These are phyloP conservation scores for Rhododendron henanense DNA, from an alignment of 148 eudicot species.

Conservation along the genomic window DNA sequence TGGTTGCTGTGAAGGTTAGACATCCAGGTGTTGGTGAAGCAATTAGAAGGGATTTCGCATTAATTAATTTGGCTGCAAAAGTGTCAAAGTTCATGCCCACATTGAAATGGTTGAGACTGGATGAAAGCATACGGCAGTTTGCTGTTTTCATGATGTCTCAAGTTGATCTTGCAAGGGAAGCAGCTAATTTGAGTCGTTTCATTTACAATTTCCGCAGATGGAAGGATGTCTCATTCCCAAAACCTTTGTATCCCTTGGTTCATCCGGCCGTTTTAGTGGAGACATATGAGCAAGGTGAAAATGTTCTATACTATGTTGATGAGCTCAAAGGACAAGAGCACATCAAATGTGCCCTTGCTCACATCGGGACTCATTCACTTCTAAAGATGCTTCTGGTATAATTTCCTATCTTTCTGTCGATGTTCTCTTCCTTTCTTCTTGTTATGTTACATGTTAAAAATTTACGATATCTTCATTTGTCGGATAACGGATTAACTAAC, in stretches of 20 bases:
- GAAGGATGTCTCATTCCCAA: conserved; percentile 89
- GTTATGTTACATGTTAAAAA: neutral
- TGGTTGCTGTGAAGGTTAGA: conserved; percentile 84
- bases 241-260: conserved; percentile 78
- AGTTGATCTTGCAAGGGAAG: conserved; percentile 94
- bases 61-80: conserved; percentile 63
- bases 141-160: conserved; percentile 91
- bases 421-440: neutral
- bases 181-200: conserved; percentile 85
- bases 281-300: conserved; percentile 79
- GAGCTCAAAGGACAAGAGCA: conserved; percentile 53
- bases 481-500: neutral
- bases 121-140: conserved; percentile 84
- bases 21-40: conserved; percentile 90
- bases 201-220: conserved; percentile 72
- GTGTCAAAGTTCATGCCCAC: conserved; percentile 56
- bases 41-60: conserved; percentile 68
- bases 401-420: conserved; percentile 9
- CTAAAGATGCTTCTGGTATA: conserved; percentile 85
- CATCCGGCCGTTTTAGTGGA: conserved; percentile 88
- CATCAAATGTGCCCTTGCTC: conserved; percentile 71
- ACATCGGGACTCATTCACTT: conserved; percentile 82
- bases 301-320: conserved; percentile 55
- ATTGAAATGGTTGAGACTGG: conserved; percentile 75
- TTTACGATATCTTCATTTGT: neutral